Conservation (phyloP, 305 asterid species). For the Andrographis paniculata region DNA sequence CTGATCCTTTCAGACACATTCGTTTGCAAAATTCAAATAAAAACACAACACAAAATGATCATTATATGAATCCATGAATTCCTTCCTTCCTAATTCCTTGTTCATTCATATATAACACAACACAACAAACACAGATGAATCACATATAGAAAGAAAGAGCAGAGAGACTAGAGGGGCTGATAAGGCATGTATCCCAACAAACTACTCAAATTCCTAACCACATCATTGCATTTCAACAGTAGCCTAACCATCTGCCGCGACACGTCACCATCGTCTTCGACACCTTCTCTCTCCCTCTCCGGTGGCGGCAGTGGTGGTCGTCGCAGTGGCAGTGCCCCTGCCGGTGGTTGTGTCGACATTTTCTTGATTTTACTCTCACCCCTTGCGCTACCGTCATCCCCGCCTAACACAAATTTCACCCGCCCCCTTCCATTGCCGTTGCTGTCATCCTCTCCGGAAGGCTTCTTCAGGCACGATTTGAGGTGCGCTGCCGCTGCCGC, state of each 20-base stretch:
- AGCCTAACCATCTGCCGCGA: conserved; percentile 63
- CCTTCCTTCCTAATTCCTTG: too few relatives aligned
- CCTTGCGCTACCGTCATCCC: too few relatives aligned
- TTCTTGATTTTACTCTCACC: too few relatives aligned
- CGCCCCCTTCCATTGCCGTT: conserved; percentile 37
- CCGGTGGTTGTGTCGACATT: too few relatives aligned
- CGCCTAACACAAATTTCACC: conserved; percentile 78
- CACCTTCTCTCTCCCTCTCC: neutral
- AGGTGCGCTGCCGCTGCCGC: conserved; percentile 23
- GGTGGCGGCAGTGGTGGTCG: neutral
- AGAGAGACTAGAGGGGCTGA: conserved; percentile 30
- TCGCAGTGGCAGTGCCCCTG: conserved; percentile 20
- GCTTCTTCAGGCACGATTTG: conserved; percentile 67
- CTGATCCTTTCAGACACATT: too few relatives aligned
- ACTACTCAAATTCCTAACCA: conserved; percentile 50
- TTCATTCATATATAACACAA: too few relatives aligned
- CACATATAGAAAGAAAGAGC: too few relatives aligned
- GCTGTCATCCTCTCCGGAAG: conserved; percentile 48
- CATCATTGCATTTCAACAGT: conserved; percentile 53
- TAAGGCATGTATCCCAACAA: conserved; percentile 68
- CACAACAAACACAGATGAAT: too few relatives aligned
- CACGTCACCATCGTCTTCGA: conserved; percentile 26
- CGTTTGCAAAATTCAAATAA: too few relatives aligned
- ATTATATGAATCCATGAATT: too few relatives aligned
- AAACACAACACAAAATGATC: too few relatives aligned